Conservation (phyloP, 768 basidiomycete species). For the Leccinum boreale region DNA sequence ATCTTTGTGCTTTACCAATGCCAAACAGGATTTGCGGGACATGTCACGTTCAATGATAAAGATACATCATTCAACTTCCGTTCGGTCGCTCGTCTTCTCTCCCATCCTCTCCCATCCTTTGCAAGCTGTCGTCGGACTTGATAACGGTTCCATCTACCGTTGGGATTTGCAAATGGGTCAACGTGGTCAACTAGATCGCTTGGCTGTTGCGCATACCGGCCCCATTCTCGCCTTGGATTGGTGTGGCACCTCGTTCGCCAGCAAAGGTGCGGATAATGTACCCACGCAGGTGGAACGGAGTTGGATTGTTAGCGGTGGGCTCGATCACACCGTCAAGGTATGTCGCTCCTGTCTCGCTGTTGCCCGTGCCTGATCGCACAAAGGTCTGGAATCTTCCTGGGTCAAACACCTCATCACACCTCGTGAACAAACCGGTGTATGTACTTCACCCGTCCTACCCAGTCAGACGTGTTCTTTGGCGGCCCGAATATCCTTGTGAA, state of each 20-base stretch:
- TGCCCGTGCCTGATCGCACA: constrained; percentile 1
- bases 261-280: constrained; percentile 13
- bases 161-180: constrained; percentile 83
- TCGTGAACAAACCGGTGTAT: constrained; percentile 63
- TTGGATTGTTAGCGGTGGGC: constrained; percentile 77
- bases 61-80: constrained; percentile 65
- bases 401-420: constrained; percentile 42
- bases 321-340: constrained; percentile 79
- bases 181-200: constrained; percentile 65
- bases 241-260: constrained; percentile 39
- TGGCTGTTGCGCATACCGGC: constrained; percentile 70
- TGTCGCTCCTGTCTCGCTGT: constrained; percentile 1
- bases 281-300: constrained; percentile 36
- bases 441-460: constrained; percentile 73
- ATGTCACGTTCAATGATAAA: constrained; percentile 65
- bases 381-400: constrained; percentile 69
- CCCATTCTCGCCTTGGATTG: constrained; percentile 75
- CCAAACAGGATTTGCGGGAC: constrained; percentile 65
- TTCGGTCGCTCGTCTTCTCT: constrained; percentile 70
- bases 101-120: constrained; percentile 62
- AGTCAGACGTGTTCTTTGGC: constrained; percentile 71
- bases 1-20: neutral
- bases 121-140: constrained; percentile 65
- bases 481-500: constrained; percentile 74
- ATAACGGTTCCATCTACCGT: constrained; percentile 68